Evolutionary conservation across 1,139 yeast genomes (phyloP), one percentile per base, ranked within the genome.

Genomic region (Pichia kudriavzevii): DNA sequence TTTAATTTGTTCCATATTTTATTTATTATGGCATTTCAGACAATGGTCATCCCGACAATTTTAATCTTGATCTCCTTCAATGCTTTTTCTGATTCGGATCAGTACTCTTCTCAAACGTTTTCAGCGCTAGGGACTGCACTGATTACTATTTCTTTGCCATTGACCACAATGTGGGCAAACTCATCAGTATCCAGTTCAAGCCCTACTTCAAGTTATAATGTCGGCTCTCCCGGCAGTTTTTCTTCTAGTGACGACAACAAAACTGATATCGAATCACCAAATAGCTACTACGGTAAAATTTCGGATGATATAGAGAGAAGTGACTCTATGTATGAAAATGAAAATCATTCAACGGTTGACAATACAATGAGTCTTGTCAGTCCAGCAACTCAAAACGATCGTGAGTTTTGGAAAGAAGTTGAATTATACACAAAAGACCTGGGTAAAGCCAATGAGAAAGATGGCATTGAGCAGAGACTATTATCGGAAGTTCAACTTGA

Each of bases 161-260:
- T 87, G 33, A 76, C 94, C 0, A 76, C 95, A 0, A 70, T 85
- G 68, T 87, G 96, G 96, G 94, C 95, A 1, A 49, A 51, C 27
- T 49, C 60, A 1, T 39, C 54, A 2, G 46, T 49, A 20, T 48
- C 49, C 19, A 44, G 45, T 4, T 20, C 49, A 6, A 37, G 33
- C 4, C 59, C 60, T 21, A 43, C 48, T 4, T 55, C 60, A 2
- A 37, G 29, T 13, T 22, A 32, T 2, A 35, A 22, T 40, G 39
- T 30, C 25, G 36, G 30, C 13, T 31, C 16, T 32, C 47, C 23
- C 10, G 23, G 14, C 7, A 27, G 27, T 18, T 22, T 39, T n/a
- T 26, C 39, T 4, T 36, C 44, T 8, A 28, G 43, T 24, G 43
- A 46, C 20, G 44, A 40, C 19, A 36, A 41, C 18, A 39, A 41